Evolutionary conservation across 2,329 filamentous ascomycete genomes (phyloP), one percentile per base, ranked within the genome.

Genomic region (Fusarium neocosmosporiellum): DNA sequence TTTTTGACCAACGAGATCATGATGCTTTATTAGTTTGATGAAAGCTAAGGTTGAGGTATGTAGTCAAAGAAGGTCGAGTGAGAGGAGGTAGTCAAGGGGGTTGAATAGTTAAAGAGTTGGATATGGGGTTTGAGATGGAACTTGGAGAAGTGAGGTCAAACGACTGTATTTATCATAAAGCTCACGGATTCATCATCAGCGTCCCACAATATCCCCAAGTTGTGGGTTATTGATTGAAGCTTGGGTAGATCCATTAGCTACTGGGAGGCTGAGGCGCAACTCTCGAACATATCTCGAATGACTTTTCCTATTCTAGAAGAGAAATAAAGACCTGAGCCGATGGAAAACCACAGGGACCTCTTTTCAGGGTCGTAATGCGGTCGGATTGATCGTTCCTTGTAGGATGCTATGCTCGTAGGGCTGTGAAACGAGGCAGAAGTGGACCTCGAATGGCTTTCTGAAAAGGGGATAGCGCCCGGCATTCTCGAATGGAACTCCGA

Each of bases 361-460:
- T 54, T 31, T 48, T 54, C 41, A 43, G 14, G 29, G 46, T 20
- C 18, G 34, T 11, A 31, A 61, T 29, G 18, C 54, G 64, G 74
- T 59, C 53, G 22, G 53, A 65, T 65, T 66, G 31, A 62, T 41
- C 53, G 37, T 58, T 36, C 24, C 31, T 20, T 46, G 48, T 65
- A 58, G 34, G 33, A 43, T 65, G n/a, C 43, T 29, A 75, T 53
- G 24, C 58, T 59, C 61, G 22, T 67, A 74, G 61, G 74, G 73
- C 75, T 69, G 72, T 76, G 34, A 53, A 37, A 27, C 39, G 43
- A 59, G 24, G n/a, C 20, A 13, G 63, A 29, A 34, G 37, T 54
- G 36, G 59, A 55, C 18, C 67, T 79, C 75, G 78, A 79, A 78
- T 78, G 63, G 36, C 14, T 46, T 65, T 48, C 75, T 61, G 22